These are phyloP conservation scores for Kurtzmaniella quercitrusa DNA, from an alignment of 1,139 yeast species.

Conservation along the genomic window DNA sequence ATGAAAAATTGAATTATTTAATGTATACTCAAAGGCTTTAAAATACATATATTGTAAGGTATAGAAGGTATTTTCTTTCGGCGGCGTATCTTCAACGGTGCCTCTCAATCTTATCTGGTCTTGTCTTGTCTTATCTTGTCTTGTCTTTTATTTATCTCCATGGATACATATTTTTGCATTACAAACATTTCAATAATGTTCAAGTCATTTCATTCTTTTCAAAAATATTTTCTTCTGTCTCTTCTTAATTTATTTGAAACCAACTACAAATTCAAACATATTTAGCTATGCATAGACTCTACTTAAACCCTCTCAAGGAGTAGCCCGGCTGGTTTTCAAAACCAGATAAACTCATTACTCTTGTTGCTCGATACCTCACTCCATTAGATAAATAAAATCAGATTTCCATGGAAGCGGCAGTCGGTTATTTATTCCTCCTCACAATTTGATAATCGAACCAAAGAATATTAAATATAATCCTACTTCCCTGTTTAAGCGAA, in stretches of 20 bases:
- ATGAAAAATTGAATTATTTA: too few relatives aligned
- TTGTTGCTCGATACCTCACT: not conserved
- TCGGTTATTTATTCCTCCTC: not conserved
- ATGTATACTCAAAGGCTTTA: too few relatives aligned
- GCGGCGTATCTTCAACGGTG: too few relatives aligned
- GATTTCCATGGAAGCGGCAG: too few relatives aligned
- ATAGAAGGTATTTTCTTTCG: too few relatives aligned
- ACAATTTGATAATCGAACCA: not conserved
- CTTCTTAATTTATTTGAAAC: not conserved
- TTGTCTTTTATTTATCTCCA: too few relatives aligned
- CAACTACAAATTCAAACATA: not conserved
- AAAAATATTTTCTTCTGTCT: not conserved
- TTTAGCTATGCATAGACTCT: not conserved
- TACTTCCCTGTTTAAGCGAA: constrained; percentile 39
- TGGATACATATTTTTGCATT: too few relatives aligned
- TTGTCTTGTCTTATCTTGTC: too few relatives aligned
- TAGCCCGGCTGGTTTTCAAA: constrained; percentile 1
- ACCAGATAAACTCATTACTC: not conserved
- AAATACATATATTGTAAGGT: too few relatives aligned
- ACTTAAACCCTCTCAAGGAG: not conserved
- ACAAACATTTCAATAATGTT: too few relatives aligned
- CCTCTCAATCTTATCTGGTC: too few relatives aligned
- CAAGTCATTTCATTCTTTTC: not conserved
- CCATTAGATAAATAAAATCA: not conserved
- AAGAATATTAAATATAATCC: not conserved